Percentiles rank a stretch among this genome's conserved stretches.
Evolutionary conservation across 2,329 filamentous ascomycete species (phyloP).

Genomic region (Trichoderma sp.): DNA sequence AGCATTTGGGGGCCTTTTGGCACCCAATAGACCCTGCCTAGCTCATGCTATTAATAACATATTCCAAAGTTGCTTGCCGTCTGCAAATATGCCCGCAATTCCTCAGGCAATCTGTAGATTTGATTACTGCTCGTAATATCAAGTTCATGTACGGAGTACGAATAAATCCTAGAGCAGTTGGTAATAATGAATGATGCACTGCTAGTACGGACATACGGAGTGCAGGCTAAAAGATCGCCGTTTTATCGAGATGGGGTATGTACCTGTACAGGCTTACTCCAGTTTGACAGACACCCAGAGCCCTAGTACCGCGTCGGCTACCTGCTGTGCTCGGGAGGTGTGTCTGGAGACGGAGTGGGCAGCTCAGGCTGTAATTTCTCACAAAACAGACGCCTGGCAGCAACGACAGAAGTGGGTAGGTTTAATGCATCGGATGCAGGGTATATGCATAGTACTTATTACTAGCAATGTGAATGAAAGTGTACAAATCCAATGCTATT

Average conservation of each 20-base stretch:
- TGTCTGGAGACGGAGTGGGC: neutral
- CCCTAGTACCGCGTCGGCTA: neutral
- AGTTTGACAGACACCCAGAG: neutral
- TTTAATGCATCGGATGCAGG: neutral
- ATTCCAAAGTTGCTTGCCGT: neutral
- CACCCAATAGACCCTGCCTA: neutral
- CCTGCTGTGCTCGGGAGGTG: neutral
- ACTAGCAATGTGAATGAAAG: neutral
- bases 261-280: neutral
- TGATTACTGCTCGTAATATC: neutral
- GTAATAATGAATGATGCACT: neutral
- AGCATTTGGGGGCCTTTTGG: neutral
- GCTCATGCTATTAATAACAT: neutral
- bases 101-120: neutral
- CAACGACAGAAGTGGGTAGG: neutral
- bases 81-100: neutral
- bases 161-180: neutral
- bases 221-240: neutral
- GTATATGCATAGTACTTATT: neutral
- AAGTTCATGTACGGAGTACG: neutral
- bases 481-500: constrained; percentile 17
- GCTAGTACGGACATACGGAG: neutral
- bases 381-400: neutral
- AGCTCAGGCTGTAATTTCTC: neutral
- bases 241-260: neutral